These are phyloP conservation scores for Ceratocystis diversiconidia DNA, from an alignment of 2,329 filamentous ascomycete species.

Conservation along the genomic window DNA sequence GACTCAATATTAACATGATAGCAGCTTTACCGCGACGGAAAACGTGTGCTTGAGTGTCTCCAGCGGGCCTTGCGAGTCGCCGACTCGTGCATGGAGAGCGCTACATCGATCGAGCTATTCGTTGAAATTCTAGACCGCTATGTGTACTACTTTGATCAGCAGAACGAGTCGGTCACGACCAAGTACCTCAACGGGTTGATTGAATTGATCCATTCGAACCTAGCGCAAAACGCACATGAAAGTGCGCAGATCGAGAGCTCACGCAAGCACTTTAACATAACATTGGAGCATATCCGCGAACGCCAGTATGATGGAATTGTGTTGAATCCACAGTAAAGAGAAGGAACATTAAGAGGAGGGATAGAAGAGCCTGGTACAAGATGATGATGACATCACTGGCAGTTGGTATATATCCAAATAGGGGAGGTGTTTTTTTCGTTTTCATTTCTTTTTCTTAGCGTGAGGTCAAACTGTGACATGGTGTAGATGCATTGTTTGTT, in stretches of 20 bases:
- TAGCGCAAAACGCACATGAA: conserved; percentile 71
- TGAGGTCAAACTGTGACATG: background rate
- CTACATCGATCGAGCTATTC: conserved; percentile 92
- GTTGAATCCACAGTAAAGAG: conserved; percentile 39
- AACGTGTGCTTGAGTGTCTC: conserved; percentile 88
- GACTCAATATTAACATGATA: conserved; percentile 20
- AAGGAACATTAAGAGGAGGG: background rate
- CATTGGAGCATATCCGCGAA: conserved; percentile 80
- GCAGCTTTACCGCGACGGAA: conserved; percentile 90
- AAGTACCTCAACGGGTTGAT: conserved; percentile 98
- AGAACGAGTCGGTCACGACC: conserved; percentile 94
- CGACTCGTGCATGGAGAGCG: conserved; percentile 97
- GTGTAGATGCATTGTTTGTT: background rate
- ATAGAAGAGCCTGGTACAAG: background rate
- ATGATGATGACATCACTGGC: background rate
- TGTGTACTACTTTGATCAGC: conserved; percentile 98
- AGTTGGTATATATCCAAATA: conserved; percentile 4
- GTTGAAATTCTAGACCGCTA: conserved; percentile 97
- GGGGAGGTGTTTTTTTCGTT: background rate
- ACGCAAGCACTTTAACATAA: conserved; percentile 85
- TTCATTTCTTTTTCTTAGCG: background rate
- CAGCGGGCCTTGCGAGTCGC: conserved; percentile 91
- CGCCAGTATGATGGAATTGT: conserved; percentile 90
- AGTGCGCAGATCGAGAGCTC: conserved; percentile 75
- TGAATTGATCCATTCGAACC: conserved; percentile 92